Evolutionary conservation across 2,329 filamentous ascomycete species (phyloP).

Genomic region (Fusarium globosum): DNA sequence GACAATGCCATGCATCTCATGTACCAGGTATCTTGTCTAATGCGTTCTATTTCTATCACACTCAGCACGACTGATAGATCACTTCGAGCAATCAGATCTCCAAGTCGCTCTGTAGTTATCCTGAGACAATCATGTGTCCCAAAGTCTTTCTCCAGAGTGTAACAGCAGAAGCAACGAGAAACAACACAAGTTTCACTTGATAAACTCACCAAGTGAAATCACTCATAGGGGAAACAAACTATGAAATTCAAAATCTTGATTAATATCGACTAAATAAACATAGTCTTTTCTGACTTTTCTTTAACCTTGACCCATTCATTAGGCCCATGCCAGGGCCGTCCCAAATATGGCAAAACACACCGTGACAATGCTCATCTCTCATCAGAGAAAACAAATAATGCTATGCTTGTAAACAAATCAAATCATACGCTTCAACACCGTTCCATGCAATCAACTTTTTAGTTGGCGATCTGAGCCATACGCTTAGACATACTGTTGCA

Average conservation of each 20-base stretch:
- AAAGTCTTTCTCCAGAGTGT: background rate
- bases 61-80: background rate
- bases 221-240: background rate
- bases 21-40: background rate
- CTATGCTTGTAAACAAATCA: constrained; percentile 43
- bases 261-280: constrained; percentile 41
- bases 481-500: constrained; percentile 71
- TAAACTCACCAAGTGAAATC: background rate
- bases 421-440: constrained; percentile 35
- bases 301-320: constrained; percentile 42
- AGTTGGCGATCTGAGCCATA: constrained; percentile 60
- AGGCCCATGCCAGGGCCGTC: constrained; percentile 42
- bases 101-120: background rate
- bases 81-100: background rate
- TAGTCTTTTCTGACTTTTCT: constrained; percentile 46
- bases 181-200: constrained; percentile 1
- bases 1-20: background rate
- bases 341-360: constrained; percentile 44
- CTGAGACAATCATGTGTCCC: constrained; percentile 4
- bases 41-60: background rate
- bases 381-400: constrained; percentile 38
- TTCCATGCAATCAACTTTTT: constrained; percentile 32
- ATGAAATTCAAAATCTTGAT: constrained; percentile 37
- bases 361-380: constrained; percentile 43
- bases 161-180: background rate